Evolutionary conservation across 139 green algal species (phyloP).

Genomic region (Chlorella ohadii): DNA sequence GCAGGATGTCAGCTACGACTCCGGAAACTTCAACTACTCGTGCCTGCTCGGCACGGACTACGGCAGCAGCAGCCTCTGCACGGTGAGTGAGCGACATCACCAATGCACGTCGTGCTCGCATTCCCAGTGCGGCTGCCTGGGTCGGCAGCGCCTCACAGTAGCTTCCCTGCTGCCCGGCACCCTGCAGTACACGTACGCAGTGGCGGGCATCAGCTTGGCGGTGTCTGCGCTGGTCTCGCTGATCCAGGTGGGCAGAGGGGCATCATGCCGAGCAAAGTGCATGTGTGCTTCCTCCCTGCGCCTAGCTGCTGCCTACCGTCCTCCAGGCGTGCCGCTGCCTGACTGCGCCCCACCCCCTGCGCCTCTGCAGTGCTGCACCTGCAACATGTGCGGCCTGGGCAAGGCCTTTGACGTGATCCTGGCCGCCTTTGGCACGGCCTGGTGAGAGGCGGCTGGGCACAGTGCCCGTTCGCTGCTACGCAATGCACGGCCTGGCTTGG

Average conservation of each 20-base stretch:
- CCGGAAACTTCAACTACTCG: background rate
- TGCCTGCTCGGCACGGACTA: slow-evolving; percentile 15
- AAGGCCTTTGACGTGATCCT: slow-evolving; percentile 21
- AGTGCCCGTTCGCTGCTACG: no score
- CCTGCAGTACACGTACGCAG: slow-evolving; percentile 17
- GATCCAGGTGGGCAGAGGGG: no score
- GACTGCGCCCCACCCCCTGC: background rate
- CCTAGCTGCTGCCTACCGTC: background rate
- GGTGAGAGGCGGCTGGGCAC: no score
- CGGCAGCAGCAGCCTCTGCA: background rate
- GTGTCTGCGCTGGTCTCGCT: background rate
- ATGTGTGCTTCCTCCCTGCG: no score
- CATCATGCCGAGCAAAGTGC: no score
- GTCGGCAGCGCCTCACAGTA: no score
- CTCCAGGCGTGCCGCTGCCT: background rate
- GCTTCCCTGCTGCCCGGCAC: background rate
- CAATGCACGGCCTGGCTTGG: no score
- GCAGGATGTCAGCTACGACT: no score
- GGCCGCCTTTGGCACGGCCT: background rate
- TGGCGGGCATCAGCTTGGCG: background rate
- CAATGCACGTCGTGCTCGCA: no score
- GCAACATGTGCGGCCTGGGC: slow-evolving; percentile 33
- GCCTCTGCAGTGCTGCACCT: slow-evolving; percentile 13
- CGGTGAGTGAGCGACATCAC: no score
- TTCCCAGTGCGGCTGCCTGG: no score